A percentile compares a stretch with the other conserved stretches of the same genome.
These are phyloP conservation scores for Leccinellum luteum DNA, from an alignment of 768 basidiomycete genomes.

Conservation along the genomic window DNA sequence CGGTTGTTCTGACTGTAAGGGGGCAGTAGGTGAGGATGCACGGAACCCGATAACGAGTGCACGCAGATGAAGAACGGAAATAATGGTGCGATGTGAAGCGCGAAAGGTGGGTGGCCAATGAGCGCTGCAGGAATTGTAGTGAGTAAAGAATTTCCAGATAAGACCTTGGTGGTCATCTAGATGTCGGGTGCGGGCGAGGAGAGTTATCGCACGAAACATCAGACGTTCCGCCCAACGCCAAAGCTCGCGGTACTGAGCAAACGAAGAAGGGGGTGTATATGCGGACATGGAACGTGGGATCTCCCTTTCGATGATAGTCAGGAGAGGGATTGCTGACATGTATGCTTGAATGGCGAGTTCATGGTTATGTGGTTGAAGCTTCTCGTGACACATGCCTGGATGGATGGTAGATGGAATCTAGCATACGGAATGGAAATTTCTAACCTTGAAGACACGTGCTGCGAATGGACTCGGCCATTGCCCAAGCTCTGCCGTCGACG, in stretches of 20 bases:
- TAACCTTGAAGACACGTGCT: conserved; percentile 78
- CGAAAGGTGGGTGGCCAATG: conserved; percentile 83
- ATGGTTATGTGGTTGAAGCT: conserved; percentile 46
- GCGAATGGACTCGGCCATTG: conserved; percentile 68
- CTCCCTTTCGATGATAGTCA: conserved; percentile 48
- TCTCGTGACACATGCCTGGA: conserved; percentile 77
- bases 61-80: conserved; percentile 70
- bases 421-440: conserved; percentile 10
- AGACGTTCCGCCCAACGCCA: conserved; percentile 84
- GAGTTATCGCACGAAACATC: conserved; percentile 74
- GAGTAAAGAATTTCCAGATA: conserved; percentile 62
- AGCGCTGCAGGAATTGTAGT: conserved; percentile 58
- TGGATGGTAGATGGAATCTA: not conserved
- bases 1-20: conserved; percentile 28
- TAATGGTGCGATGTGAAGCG: conserved; percentile 66
- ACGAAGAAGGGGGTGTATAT: conserved; percentile 41
- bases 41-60: conserved; percentile 60
- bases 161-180: conserved; percentile 36
- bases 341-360: conserved; percentile 58
- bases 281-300: conserved; percentile 36
- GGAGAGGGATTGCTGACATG: conserved; percentile 49
- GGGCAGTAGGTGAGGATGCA: conserved; percentile 9
- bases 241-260: conserved; percentile 72
- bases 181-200: conserved; percentile 50
- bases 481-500: conserved; percentile 70